Evolutionary conservation across 371 early-diverging fungal genomes (phyloP).

Genomic region (Syncephalastrum racemosum): DNA sequence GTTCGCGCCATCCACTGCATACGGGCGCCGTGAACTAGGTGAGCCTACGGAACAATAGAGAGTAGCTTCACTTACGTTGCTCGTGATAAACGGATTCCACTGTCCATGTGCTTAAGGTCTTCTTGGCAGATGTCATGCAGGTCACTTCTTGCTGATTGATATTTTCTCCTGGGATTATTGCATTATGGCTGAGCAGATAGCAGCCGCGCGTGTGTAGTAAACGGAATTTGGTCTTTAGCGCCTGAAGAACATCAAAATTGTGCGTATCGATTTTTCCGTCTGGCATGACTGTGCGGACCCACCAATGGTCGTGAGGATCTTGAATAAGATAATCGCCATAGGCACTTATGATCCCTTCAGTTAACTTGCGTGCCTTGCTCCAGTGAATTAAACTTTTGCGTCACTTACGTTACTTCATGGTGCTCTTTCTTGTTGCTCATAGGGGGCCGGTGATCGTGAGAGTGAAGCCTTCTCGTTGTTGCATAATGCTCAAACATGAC

Average conservation of each 20-base stretch:
- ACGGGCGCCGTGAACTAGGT: too few relatives aligned
- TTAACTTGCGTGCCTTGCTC: not conserved
- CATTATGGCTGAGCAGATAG: conserved; percentile 27
- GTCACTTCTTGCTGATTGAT: conserved; percentile 89
- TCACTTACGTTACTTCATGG: conserved; percentile 44
- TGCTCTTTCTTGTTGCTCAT: conserved; percentile 24
- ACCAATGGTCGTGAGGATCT: conserved; percentile 33
- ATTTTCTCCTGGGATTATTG: conserved; percentile 17
- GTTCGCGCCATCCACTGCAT: not conserved
- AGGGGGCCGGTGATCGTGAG: conserved; percentile 78
- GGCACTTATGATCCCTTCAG: conserved; percentile 14
- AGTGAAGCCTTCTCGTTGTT: conserved; percentile 75
- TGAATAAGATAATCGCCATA: conserved; percentile 15
- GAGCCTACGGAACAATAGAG: too few relatives aligned
- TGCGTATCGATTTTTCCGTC: conserved; percentile 18
- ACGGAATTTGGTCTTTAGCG: conserved; percentile 55
- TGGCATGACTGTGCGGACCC: conserved; percentile 16
- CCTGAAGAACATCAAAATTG: conserved; percentile 18
- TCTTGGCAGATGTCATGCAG: conserved; percentile 64
- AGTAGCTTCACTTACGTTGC: conserved; percentile 19
- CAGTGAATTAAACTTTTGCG: conserved; percentile 5
- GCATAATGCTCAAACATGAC: conserved; percentile 76
- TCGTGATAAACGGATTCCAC: conserved; percentile 46
- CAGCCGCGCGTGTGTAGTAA: conserved; percentile 62
- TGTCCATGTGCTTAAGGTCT: conserved; percentile 59